These are phyloP conservation scores for Neopestalotiopsis sp. DNA, from an alignment of 2,329 filamentous ascomycete genomes.

Conservation along the genomic window DNA sequence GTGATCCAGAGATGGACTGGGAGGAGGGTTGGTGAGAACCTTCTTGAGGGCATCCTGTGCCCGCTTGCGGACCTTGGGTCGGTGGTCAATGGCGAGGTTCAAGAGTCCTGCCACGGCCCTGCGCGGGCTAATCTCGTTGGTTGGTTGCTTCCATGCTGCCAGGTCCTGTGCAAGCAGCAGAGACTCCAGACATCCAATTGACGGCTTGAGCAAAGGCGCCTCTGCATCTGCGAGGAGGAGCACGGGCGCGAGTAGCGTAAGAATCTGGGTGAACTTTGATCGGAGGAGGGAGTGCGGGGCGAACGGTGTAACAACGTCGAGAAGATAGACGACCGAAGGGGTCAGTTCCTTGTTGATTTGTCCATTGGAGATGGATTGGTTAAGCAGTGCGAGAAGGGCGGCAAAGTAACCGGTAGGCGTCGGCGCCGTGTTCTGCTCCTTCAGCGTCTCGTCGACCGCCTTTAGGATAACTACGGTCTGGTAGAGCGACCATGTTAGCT, in stretches of 20 bases:
- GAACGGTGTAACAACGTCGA: conserved; percentile 88
- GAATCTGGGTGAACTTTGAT: conserved; percentile 93
- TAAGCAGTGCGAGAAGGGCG: conserved; percentile 86
- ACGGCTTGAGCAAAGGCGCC: conserved; percentile 82
- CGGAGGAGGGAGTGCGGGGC: conserved; percentile 86
- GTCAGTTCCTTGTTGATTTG: conserved; percentile 82
- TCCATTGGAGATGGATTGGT: conserved; percentile 72
- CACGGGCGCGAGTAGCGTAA: conserved; percentile 83
- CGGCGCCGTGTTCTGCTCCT: conserved; percentile 81
- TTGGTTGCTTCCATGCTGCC: conserved; percentile 83
- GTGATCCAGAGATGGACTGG: conserved; percentile 90
- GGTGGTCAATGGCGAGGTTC: conserved; percentile 80
- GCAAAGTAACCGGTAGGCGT: conserved; percentile 94
- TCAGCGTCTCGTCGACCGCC: conserved; percentile 90
- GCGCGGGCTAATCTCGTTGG: conserved; percentile 82
- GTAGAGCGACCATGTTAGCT: conserved; percentile 16
- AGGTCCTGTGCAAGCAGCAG: conserved; percentile 88
- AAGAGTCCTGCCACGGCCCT: conserved; percentile 86
- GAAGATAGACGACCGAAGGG: conserved; percentile 89
- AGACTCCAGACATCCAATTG: conserved; percentile 93
- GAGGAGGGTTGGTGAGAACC: conserved; percentile 83
- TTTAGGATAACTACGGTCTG: conserved; percentile 86
- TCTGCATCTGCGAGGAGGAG: conserved; percentile 82
- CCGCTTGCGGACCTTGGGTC: conserved; percentile 92
- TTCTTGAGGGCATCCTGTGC: conserved; percentile 87